These are phyloP conservation scores for Extremus antarcticus DNA, from an alignment of 495 filamentous ascomycete species.

Conservation along the genomic window DNA sequence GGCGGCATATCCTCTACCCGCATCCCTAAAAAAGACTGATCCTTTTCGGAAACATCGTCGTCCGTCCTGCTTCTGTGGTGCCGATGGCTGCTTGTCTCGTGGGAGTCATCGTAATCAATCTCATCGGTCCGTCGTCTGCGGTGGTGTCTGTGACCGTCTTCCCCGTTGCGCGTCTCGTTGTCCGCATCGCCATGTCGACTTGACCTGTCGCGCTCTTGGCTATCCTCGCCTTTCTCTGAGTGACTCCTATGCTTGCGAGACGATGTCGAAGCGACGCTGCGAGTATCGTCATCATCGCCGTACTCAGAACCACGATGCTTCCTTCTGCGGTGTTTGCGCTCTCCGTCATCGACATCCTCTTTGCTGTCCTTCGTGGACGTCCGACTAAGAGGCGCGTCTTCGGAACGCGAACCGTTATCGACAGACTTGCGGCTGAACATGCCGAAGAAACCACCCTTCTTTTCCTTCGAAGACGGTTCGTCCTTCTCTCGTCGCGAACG, in stretches of 20 bases:
- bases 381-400: conserved; percentile 10
- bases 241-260: conserved; percentile 2
- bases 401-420: conserved; percentile 16
- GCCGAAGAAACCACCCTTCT: conserved; percentile 31
- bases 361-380: conserved; percentile 13
- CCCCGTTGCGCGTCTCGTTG: not conserved
- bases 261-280: conserved; percentile 7
- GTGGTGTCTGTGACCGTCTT: conserved; percentile 5
- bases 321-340: conserved; percentile 25
- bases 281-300: conserved; percentile 20
- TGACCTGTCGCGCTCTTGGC: conserved; percentile 1
- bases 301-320: conserved; percentile 23
- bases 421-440: conserved; percentile 26
- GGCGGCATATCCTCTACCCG: conserved; percentile 34
- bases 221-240: not conserved
- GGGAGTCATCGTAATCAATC: not conserved
- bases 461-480: conserved; percentile 23
- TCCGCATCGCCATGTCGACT: conserved; percentile 11
- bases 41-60: conserved; percentile 15
- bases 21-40: conserved; percentile 36
- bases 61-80: conserved; percentile 5
- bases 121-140: not conserved
- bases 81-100: not conserved
- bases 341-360: conserved; percentile 16
- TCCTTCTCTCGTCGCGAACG: conserved; percentile 23